Conservation (phyloP, 805 yeast genomes). For the Metschnikowia reukaufii region DNA sequence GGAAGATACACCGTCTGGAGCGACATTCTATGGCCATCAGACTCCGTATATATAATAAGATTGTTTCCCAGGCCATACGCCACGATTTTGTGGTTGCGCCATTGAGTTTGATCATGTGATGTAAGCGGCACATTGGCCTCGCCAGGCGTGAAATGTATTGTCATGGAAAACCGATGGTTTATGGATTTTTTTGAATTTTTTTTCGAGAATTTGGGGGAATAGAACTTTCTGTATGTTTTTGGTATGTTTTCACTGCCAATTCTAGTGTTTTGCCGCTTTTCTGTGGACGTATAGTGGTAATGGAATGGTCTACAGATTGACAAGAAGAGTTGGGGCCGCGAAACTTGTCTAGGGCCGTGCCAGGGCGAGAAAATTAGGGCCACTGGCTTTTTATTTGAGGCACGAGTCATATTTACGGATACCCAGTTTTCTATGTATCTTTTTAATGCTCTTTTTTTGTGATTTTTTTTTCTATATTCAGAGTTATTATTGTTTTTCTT, state of each 20-base stretch:
- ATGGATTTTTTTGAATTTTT: neutral
- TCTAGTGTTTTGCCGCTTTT: neutral
- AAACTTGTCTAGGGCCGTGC: neutral
- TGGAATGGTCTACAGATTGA: neutral
- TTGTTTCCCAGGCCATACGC: conserved; percentile 89
- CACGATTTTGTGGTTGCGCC: conserved; percentile 65
- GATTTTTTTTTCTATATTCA: too few species aligned
- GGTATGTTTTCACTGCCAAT: neutral
- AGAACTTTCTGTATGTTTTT: neutral
- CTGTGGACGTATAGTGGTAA: neutral
- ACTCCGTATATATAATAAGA: conserved; percentile 49
- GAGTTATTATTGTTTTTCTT: too few species aligned
- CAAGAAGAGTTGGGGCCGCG: too few species aligned
- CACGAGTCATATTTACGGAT: too few species aligned
- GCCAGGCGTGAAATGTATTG: conserved; percentile 78
- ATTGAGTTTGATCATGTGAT: conserved; percentile 56
- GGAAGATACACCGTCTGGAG: conserved; percentile 78
- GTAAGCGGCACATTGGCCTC: conserved; percentile 64
- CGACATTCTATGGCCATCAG: conserved; percentile 24
- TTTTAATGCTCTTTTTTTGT: too few species aligned
- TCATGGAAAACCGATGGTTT: conserved; percentile 37
- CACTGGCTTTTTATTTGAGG: too few species aligned
- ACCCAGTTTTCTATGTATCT: too few species aligned
- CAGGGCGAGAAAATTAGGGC: neutral
- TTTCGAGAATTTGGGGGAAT: neutral